phyloP scores from a whole-genome alignment of 768 basidiomycete species.

The Omphalotus guepiniiformis region DNA sequence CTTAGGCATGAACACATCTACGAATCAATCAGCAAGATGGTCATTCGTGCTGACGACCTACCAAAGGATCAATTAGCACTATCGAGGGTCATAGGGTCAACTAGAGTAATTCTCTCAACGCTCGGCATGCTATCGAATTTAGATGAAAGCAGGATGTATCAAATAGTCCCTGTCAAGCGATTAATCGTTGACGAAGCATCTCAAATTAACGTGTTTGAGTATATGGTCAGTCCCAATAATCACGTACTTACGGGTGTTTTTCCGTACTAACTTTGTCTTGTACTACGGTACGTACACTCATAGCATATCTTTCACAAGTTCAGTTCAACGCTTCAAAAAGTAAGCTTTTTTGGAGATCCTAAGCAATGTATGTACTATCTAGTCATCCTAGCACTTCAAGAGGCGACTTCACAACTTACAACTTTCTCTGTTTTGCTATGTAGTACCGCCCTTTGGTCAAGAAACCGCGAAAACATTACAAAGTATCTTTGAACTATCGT shows the following conservation, averaged over 20 bases:
- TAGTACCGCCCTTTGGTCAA: constrained; percentile 51
- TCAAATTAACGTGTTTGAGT: constrained; percentile 45
- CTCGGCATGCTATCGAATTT: constrained; percentile 49
- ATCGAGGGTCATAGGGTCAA: constrained; percentile 22
- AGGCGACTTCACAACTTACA: not conserved
- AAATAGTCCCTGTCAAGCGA: constrained; percentile 35
- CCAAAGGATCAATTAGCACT: constrained; percentile 20
- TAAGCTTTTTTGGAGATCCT: constrained; percentile 53
- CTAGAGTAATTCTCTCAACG: constrained; percentile 41
- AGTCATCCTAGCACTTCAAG: not conserved
- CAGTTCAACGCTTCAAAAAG: constrained; percentile 27
- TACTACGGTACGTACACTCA: no score
- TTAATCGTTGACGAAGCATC: constrained; percentile 57
- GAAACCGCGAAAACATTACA: constrained; percentile 27
- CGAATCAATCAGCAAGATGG: constrained; percentile 21
- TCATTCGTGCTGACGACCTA: constrained; percentile 41
- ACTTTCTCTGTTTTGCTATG: not conserved
- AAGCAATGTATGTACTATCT: constrained; percentile 39
- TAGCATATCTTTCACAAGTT: constrained; percentile 44
- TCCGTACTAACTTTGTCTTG: no score
- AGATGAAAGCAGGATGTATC: constrained; percentile 26
- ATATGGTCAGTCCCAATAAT: constrained; percentile 31
- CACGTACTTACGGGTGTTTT: no score
- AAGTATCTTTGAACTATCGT: constrained; percentile 36
- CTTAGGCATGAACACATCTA: constrained; percentile 54